phyloP scores from a whole-genome alignment of 371 early-diverging fungal genomes.

The Haplosporangium sp. region DNA sequence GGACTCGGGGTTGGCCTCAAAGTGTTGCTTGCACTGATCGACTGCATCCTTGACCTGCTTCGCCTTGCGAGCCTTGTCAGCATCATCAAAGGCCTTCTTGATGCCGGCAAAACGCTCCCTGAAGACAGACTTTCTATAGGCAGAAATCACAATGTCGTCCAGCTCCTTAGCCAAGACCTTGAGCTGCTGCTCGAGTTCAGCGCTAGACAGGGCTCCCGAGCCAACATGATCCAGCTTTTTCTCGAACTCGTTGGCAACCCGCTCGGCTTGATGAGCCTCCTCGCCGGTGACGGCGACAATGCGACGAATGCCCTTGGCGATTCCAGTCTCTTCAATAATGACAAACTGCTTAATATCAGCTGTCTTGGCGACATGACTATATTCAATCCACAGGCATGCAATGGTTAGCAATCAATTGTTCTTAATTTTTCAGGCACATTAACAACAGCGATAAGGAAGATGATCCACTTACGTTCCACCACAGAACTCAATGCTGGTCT shows the following conservation, averaged over 20 bases:
- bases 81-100: constrained; percentile 88
- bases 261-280: constrained; percentile 82
- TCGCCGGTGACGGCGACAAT: constrained; percentile 97
- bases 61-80: constrained; percentile 91
- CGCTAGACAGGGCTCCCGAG: constrained; percentile 60
- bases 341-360: constrained; percentile 91
- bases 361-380: constrained; percentile 91
- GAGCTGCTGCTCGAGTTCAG: constrained; percentile 80
- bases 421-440: background rate
- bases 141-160: constrained; percentile 83
- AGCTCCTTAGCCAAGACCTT: constrained; percentile 86
- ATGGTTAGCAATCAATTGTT: background rate
- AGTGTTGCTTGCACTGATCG: constrained; percentile 81
- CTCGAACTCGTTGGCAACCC: constrained; percentile 74
- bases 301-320: constrained; percentile 98
- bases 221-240: constrained; percentile 69
- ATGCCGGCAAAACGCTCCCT: constrained; percentile 75
- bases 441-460: background rate
- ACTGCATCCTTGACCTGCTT: constrained; percentile 83
- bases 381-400: background rate
- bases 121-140: constrained; percentile 81
- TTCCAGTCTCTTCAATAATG: constrained; percentile 93
- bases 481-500: constrained; percentile 96
- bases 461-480: constrained; percentile 88
- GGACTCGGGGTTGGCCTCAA: constrained; percentile 79